Evolutionary conservation across 2,329 filamentous ascomycete species (phyloP), one percentile per base, ranked within the genome.

Genomic region (Escovopsis weberi): DNA sequence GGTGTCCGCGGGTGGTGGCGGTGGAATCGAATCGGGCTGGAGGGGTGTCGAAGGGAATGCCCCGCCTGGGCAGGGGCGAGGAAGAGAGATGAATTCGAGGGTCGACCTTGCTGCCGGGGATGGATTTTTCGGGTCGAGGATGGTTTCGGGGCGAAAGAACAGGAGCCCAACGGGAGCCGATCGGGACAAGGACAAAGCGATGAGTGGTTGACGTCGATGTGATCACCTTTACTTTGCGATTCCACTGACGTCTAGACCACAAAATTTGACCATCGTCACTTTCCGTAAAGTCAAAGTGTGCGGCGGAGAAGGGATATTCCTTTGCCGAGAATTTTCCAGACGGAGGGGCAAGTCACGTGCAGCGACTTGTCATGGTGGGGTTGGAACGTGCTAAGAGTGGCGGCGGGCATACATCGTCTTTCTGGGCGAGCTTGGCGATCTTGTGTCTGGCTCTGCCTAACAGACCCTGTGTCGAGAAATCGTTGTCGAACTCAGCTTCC

Each of bases 261-360:
- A 18, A 60, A 63, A 64, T 63, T 64, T 64, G 59, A 54, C 57
- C 56, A 58, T 61, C 52, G 52, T 54, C 50, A 50, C 50, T 54
- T 55, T 60, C 51, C 47, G 48, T 54, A 61, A 63, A 59, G 61
- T 63, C 35, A 37, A 37, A 37, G 61, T 57, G 58, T 61, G 61
- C 56, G 54, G 52, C 60, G 61, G 61, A 63, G 55, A 61, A 62
- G 54, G 50, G 51, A 62, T 63, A 50, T 60, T 61, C 60, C 58
- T 55, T 42, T 36, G 43, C 59, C 59, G 59, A 48, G 46, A 45
- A 48, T 48, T 48, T 48, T 46, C 45, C 41, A 45, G 46, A 43
- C 42, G 51, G 60, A 60, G 59, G 61, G 61, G 61, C 60, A 64
- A 64, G 54, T 64, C 61, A 64, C 61, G 61, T 64, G 61, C 33